A percentile compares a stretch with the other conserved stretches of the same genome.
These are phyloP conservation scores for Geosiphon pyriformis DNA, from an alignment of 192 early-diverging fungal species.

Conservation along the genomic window DNA sequence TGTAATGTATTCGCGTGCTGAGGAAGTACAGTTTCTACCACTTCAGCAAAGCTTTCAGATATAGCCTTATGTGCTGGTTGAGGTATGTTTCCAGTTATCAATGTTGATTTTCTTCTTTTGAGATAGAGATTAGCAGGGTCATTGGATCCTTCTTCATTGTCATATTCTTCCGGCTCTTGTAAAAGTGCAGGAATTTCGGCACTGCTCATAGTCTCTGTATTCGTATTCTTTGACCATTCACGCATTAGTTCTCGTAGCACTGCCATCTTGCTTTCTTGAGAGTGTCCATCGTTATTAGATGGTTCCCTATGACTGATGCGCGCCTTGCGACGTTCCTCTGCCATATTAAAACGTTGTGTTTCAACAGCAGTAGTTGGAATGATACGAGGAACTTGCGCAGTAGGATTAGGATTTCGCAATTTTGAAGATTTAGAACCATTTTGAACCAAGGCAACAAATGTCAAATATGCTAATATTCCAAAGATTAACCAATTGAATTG, in stretches of 20 bases:
- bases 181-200: slow-evolving; percentile 16
- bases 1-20: slow-evolving; percentile 63
- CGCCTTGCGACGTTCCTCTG: slow-evolving; percentile 44
- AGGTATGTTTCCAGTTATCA: not conserved
- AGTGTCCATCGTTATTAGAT: slow-evolving; percentile 18
- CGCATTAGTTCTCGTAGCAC: slow-evolving; percentile 40
- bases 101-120: slow-evolving; percentile 7
- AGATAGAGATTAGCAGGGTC: slow-evolving; percentile 20
- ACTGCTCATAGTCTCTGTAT: slow-evolving; percentile 20
- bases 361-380: slow-evolving; percentile 47
- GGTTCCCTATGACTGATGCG: slow-evolving; percentile 33
- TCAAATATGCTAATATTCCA: slow-evolving; percentile 19
- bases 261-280: slow-evolving; percentile 27
- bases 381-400: slow-evolving; percentile 45
- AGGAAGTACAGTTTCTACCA: slow-evolving; percentile 62
- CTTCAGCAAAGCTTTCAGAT: slow-evolving; percentile 51
- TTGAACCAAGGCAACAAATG: slow-evolving; percentile 14
- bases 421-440: not conserved
- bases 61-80: slow-evolving; percentile 29
- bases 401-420: slow-evolving; percentile 2
- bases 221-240: slow-evolving; percentile 33
- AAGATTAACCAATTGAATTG: no score
- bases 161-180: not conserved
- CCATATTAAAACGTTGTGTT: slow-evolving; percentile 49
- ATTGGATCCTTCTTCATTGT: slow-evolving; percentile 4